Evolutionary conservation across 148 eudicot species (phyloP), one percentile per base, ranked within the genome.

Genomic region (Chenopodium suecicum): DNA sequence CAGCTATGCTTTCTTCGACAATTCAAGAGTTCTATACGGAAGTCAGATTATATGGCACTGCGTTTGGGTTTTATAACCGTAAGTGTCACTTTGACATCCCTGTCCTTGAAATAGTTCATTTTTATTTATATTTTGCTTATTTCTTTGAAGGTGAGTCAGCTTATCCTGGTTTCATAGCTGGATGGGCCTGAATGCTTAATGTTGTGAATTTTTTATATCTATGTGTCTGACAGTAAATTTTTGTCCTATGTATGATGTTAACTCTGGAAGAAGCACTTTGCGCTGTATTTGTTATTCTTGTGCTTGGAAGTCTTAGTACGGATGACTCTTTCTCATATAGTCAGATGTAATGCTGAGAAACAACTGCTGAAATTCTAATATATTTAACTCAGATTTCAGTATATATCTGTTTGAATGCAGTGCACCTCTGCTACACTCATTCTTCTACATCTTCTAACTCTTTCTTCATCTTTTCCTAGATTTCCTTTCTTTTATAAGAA

Each of bases 1-100:
- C 98, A 96, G 98, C 91, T 94, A 66, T 94, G 99, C 88, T 96
- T 96, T 86, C 91, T 94, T 48, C 88, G 91, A 48, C 99, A 94
- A 83, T 96, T 96, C 85, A 94, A 89, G 84, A 88, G 90, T 85
- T 88, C 98, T 52, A 93, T 96, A 63, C 83, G 87, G 72, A 96
- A 92, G 88, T 90, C 99, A 4, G 98, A 96, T 86, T 96, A 96
- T 86, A 77, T 91, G 86, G 99, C 98, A 65, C 70, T 96, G 78
- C 90, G 99, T 83, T 84, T 92, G 83, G 99, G 99, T 79, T 96
- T 96, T 83, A 89, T 96, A 86, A 90, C 92, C 31, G 99, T 96
- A 91, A 88, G 99, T 92, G 81, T 84, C 87, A 54, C 54, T 70
- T 85, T 82, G n/a, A 41, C 44, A 41, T 41, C 5, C 7, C 44